Base-by-base conservation (phyloP, 352 stramenopile species). In the Pythium angustatum region DNA sequence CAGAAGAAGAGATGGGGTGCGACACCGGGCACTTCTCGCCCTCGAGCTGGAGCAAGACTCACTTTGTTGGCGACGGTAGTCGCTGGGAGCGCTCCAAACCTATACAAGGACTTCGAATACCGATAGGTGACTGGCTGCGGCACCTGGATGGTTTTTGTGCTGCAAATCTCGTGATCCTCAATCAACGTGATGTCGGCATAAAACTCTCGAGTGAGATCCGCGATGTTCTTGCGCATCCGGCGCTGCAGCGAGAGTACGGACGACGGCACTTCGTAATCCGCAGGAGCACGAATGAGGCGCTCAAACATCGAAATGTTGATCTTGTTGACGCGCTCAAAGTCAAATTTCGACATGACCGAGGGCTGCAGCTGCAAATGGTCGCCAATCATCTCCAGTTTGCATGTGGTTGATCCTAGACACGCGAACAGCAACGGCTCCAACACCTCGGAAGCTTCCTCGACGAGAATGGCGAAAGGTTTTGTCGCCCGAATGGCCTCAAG, bases 261-360 rank as follows among this genome's bases (percentile, higher is more conserved):
- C 0, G 81, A 91, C 12, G 86, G 87, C 0, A 96, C 79, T 52
- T 76, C 65, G 57, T 91, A 80, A 0, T 75, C 71, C 2, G 66
- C 61, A 11, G 87, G 86, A 2, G 89, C 80, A 53, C 73, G 75
- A 58, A 97, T 93, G 26, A 97, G 63, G n/a, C 87, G 54, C 64
- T 97, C 83, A 68, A 97, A 97, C 82, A 97, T 88, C 15, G 85
- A 96, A 8, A 94, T 83, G 57, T 95, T 94, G 28, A 97, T 90
- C 63, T 88, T 88, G 72, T 96, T 96, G 7, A 91, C 70, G 22
- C 73, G 60, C 38, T 94, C 81, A 56, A 95, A 97, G 58, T 96
- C 87, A 58, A 91, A 93, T 5, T 80, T 83, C 4, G 81, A 83
- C 79, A 93, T 93, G 12, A 96, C 73, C 8, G 77, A 88, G 7